phyloP scores from a whole-genome alignment of 805 yeast species.

The Ogataea pignaliae region DNA sequence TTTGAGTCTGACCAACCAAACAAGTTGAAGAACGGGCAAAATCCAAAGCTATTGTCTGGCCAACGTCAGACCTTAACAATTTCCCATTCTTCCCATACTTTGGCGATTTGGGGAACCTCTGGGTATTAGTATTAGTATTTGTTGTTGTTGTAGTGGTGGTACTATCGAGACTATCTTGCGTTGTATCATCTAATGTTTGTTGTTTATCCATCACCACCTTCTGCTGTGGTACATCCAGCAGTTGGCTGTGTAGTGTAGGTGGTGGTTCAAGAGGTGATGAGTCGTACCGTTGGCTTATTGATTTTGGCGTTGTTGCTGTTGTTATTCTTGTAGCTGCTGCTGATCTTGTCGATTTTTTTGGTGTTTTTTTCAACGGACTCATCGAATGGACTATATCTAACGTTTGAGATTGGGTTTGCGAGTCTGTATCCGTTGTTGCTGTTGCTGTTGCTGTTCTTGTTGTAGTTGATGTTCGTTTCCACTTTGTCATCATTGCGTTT shows the following conservation, averaged over 20 bases:
- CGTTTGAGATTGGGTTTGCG: background rate
- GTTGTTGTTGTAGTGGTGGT: no score
- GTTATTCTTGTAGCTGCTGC: background rate
- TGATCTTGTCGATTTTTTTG: background rate
- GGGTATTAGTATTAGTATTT: background rate
- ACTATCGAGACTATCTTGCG: background rate
- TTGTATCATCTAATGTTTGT: slow-evolving; percentile 15
- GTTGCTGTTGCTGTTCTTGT: background rate
- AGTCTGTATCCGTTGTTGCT: background rate
- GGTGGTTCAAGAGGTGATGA: slow-evolving; percentile 20
- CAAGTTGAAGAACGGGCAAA: slow-evolving; percentile 16
- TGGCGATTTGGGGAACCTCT: slow-evolving; percentile 46
- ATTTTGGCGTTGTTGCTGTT: slow-evolving; percentile 4
- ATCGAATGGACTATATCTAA: background rate
- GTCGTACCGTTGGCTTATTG: slow-evolving; percentile 24
- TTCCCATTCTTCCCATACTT: slow-evolving; percentile 38
- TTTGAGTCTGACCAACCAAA: no score
- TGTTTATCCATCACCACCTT: background rate
- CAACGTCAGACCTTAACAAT: slow-evolving; percentile 25
- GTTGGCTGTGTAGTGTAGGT: background rate
- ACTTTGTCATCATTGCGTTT: no score
- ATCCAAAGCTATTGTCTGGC: slow-evolving; percentile 23
- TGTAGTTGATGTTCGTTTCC: background rate
- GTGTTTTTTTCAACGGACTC: background rate
- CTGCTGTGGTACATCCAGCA: background rate